A percentile compares a stretch with the other conserved stretches of the same genome.
Conservation (phyloP, 2,329 filamentous ascomycete genomes). For the Parafenestella ontariensis region DNA sequence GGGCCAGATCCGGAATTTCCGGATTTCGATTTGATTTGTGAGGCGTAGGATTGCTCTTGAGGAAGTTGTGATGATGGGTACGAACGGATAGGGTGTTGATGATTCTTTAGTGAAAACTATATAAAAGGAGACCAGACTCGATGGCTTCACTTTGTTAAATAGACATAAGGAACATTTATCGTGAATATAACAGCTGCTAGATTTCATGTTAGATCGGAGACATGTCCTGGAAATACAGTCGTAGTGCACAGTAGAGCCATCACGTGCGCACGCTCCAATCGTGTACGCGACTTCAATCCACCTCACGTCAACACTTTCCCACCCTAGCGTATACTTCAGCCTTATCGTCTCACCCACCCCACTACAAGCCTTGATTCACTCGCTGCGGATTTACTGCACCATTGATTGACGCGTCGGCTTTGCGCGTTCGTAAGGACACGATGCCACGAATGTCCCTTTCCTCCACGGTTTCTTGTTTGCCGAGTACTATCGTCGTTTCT, state of each 20-base stretch:
- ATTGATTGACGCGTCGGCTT: neutral
- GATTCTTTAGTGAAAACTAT: no score
- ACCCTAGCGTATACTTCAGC: neutral
- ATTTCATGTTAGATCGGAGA: neutral
- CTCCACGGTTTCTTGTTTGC: neutral
- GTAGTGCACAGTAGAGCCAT: neutral
- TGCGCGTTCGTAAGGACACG: neutral
- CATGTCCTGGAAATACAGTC: no score
- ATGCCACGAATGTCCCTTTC: neutral
- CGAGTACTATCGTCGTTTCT: neutral
- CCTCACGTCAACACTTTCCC: neutral
- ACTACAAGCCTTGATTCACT: neutral
- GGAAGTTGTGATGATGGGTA: neutral
- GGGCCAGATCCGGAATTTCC: constrained; percentile 48
- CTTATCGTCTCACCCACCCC: neutral
- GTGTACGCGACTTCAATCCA: neutral
- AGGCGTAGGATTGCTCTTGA: constrained; percentile 9
- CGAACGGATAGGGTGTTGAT: neutral
- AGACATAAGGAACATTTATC: neutral
- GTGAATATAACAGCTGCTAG: neutral
- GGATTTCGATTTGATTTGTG: constrained; percentile 49
- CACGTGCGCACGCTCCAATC: neutral
- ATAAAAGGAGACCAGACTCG: no score
- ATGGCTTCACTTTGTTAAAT: no score
- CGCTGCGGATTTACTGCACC: neutral